Base-by-base conservation (phyloP, 2,329 filamentous ascomycete genomes). In the Gyromitra esculenta region DNA sequence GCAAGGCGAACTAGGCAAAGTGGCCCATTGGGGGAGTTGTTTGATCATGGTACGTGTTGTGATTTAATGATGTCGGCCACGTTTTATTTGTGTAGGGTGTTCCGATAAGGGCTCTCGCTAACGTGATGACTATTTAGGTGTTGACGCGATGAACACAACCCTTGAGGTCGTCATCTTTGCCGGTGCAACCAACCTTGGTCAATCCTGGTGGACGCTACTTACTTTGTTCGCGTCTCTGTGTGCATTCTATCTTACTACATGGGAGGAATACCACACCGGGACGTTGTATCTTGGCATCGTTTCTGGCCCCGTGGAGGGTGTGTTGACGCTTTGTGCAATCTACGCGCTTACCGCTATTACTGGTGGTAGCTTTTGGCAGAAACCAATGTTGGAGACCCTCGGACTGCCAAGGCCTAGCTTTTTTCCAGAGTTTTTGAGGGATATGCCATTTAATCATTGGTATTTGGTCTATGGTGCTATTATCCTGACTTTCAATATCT, bases 241-340 rank as follows among this genome's bases (percentile, higher is more conserved):
- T 81, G 97, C 96, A n/a, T 99, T 99, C 84, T 98, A 98, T 84
- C 91, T 98, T 54, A 96, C 98, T 84, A 98, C 96, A 43, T 99
- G 96, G 96, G 96, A 99, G 82, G 96, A 98, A 84, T 99, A 98
- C 85, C 95, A 98, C 85, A 99, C 96, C 66, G 94, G 97, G 84
- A 96, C 94, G 1, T 88, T 99, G 62, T 97, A 94, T 0, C 89
- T 99, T 5, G 96, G 96, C 75, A 86, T 98, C 78, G 88, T 99
- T 80, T 97, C 95, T 79, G 96, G 96, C 0, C 96, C 96, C 2
- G 96, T 99, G 48, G 96, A 99, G 85, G 96, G 96, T 66, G 91
- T 99, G 72, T 85, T 98, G 60, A 94, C 93, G 52, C 87, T 99
- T 21, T 91, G 93, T 81, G 83, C 88, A 71, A 90, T 99, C 76